Percentiles rank a stretch among this genome's conserved stretches.
Conservation (phyloP, 2,329 filamentous ascomycete species). For the Exserohilum rostratum region DNA sequence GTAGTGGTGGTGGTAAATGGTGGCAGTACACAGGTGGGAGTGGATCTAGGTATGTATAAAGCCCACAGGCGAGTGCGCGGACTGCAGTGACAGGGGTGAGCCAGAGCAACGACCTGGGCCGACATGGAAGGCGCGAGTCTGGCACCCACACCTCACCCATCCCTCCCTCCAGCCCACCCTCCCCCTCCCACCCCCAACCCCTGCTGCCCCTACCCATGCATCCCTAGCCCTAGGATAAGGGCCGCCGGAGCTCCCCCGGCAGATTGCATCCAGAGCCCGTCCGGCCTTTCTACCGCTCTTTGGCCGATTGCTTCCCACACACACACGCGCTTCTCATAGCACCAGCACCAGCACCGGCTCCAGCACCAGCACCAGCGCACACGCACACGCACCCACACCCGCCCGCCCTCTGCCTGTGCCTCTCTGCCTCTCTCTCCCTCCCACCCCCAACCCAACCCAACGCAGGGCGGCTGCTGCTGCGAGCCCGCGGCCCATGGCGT, state of each 20-base stretch:
- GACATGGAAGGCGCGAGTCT: slow-evolving; percentile 26
- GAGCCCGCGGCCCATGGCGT: not conserved
- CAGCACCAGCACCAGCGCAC: no score
- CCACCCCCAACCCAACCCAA: no score
- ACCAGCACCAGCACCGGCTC: no score
- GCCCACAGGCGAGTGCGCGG: slow-evolving; percentile 21
- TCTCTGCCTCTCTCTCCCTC: no score
- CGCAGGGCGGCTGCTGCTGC: no score
- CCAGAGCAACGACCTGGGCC: slow-evolving; percentile 23
- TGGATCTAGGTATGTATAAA: slow-evolving; percentile 32
- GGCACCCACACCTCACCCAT: slow-evolving; percentile 21
- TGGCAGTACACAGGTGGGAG: slow-evolving; percentile 16
- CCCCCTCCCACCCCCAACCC: slow-evolving; percentile 4
- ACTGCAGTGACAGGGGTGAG: slow-evolving; percentile 14
- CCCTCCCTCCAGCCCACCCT: not conserved
- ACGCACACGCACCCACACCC: not conserved
- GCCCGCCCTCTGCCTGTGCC: no score
- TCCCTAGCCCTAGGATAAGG: slow-evolving; percentile 18
- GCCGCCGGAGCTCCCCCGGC: slow-evolving; percentile 29
- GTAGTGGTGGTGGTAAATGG: slow-evolving; percentile 3
- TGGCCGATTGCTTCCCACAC: no score
- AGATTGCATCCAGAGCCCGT: slow-evolving; percentile 26
- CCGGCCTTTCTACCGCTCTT: slow-evolving; percentile 19
- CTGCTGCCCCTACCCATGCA: slow-evolving; percentile 16
- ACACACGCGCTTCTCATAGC: no score